Conservation (phyloP, 2,329 filamentous ascomycete species). For the Curvularia sp. region DNA sequence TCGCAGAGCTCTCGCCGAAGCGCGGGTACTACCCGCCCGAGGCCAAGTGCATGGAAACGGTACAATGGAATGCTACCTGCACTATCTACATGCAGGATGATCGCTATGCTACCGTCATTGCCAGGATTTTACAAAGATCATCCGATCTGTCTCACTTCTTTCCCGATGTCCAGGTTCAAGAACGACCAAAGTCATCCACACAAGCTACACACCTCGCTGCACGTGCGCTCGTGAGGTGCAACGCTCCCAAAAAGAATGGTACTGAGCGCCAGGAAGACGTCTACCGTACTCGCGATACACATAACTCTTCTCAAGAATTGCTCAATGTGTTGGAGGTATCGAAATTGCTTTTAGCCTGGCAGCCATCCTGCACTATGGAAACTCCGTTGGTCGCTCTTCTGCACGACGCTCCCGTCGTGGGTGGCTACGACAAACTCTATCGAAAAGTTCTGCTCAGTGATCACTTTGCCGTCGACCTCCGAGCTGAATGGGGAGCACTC, state of each 20-base stretch:
- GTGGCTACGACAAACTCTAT: constrained; percentile 50
- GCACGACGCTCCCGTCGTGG: constrained; percentile 47
- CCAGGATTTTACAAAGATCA: constrained; percentile 24
- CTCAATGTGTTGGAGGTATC: constrained; percentile 24
- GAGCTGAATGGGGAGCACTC: constrained; percentile 55
- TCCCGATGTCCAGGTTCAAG: not conserved
- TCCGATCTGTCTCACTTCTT: constrained; percentile 21
- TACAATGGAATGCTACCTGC: constrained; percentile 41
- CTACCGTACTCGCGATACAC: constrained; percentile 27
- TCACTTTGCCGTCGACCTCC: constrained; percentile 49
- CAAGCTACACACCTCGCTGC: constrained; percentile 28
- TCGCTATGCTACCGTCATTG: constrained; percentile 26
- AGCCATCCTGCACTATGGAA: constrained; percentile 10
- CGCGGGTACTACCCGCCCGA: constrained; percentile 44
- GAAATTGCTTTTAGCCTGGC: constrained; percentile 22
- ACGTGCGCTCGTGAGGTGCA: constrained; percentile 20
- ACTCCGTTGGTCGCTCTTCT: constrained; percentile 31
- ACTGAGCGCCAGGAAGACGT: constrained; percentile 2
- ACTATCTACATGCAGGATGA: constrained; percentile 44
- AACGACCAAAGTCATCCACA: not conserved
- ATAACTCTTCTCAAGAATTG: not conserved
- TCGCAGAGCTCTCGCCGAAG: constrained; percentile 50
- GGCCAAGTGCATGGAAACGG: constrained; percentile 37
- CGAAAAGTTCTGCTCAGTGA: constrained; percentile 50
- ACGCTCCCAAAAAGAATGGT: not conserved